These are phyloP conservation scores for Anastatica hierochuntica DNA, from an alignment of 345 rosid genomes.

Conservation along the genomic window DNA sequence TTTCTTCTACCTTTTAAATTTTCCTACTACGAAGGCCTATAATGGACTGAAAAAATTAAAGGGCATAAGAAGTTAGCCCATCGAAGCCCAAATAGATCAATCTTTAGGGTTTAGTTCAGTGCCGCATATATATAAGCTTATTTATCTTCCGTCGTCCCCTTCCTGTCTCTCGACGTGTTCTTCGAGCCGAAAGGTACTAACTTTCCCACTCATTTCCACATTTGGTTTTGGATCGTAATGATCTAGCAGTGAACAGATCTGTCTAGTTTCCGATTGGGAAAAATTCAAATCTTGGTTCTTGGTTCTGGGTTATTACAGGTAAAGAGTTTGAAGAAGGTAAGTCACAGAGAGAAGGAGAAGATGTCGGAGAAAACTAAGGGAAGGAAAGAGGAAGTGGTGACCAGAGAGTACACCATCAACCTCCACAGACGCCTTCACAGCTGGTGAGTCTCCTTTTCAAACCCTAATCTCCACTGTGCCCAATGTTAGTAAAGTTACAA, in stretches of 20 bases:
- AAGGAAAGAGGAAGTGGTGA: slow-evolving; percentile 58
- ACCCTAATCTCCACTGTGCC: too few relatives aligned
- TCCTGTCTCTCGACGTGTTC: slow-evolving; percentile 17
- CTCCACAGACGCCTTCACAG: slow-evolving; percentile 63
- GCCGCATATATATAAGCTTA: slow-evolving; percentile 10
- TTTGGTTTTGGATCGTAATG: too few relatives aligned
- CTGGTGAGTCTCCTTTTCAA: slow-evolving; percentile 31
- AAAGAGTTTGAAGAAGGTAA: not conserved
- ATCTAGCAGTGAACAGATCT: not conserved
- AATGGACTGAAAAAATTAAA: too few relatives aligned
- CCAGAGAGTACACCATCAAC: slow-evolving; percentile 57
- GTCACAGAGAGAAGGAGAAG: slow-evolving; percentile 12
- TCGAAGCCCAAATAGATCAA: not conserved
- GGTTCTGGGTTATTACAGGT: not conserved
- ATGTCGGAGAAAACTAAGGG: slow-evolving; percentile 55
- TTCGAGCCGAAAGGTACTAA: slow-evolving; percentile 12
- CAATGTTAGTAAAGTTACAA: too few relatives aligned
- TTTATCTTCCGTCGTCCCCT: not conserved
- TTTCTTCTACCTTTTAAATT: too few relatives aligned
- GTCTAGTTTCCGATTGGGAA: too few relatives aligned
- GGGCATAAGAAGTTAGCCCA: not conserved
- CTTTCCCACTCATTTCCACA: too few relatives aligned
- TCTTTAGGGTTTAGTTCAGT: slow-evolving; percentile 17
- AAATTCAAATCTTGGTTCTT: not conserved
- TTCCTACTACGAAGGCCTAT: too few relatives aligned